Percentiles rank a stretch among this genome's conserved stretches.
Conservation (phyloP, 768 basidiomycete species). For the Suillus hirtellus region DNA sequence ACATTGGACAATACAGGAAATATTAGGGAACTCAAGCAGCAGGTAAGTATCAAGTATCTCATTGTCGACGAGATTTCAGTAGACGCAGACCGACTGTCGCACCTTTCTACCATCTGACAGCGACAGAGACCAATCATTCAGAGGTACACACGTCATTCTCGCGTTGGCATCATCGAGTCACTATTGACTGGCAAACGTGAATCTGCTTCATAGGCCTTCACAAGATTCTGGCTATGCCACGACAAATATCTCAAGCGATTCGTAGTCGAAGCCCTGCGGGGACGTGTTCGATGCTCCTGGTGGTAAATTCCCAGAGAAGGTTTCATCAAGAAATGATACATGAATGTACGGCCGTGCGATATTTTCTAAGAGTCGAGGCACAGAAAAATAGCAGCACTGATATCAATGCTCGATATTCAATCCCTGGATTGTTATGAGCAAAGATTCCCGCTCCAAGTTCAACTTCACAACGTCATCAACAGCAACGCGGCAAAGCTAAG, state of each 20-base stretch:
- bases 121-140: neutral
- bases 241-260: neutral
- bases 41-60: neutral
- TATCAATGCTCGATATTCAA: constrained; percentile 18
- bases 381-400: constrained; percentile 20
- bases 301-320: constrained; percentile 19
- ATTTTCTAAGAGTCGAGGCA: constrained; percentile 14
- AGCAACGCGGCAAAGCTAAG: neutral
- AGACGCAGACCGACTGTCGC: neutral
- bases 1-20: no score
- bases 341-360: neutral
- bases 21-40: no score
- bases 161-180: neutral
- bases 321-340: neutral
- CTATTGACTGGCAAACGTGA: neutral
- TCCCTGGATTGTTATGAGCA: constrained; percentile 23
- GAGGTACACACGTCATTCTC: neutral
- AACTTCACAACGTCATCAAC: constrained; percentile 16
- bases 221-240: neutral
- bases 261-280: constrained; percentile 23
- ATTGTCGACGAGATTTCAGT: neutral
- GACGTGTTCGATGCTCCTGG: constrained; percentile 20
- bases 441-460: constrained; percentile 27
- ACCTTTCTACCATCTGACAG: neutral
- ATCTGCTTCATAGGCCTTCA: no score